Evolutionary conservation across 345 rosid species (phyloP).

Genomic region (Schrenkiella parvula): DNA sequence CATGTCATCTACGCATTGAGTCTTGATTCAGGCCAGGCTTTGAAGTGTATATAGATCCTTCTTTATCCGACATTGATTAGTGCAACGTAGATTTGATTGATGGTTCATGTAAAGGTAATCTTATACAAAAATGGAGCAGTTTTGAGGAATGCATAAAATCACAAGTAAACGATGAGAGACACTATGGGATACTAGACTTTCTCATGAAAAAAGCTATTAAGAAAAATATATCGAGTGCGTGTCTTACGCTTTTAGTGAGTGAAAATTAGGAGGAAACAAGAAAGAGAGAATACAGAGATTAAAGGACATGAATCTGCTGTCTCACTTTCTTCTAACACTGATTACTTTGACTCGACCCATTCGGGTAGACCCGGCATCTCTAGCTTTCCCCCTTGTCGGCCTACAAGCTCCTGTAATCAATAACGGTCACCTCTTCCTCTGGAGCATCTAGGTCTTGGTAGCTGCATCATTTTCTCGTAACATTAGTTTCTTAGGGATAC

Average conservation of each 20-base stretch:
- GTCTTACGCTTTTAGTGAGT: not conserved
- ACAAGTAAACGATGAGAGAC: not conserved
- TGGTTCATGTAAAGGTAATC: not conserved
- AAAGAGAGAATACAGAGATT: not conserved
- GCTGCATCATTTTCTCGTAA: constrained; percentile 45
- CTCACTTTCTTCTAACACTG: not conserved
- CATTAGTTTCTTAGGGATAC: not conserved
- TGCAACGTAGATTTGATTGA: not conserved
- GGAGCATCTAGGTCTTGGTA: constrained; percentile 98
- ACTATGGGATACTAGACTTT: not conserved
- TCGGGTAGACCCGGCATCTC: not conserved
- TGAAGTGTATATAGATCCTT: constrained; percentile 18
- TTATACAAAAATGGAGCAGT: not conserved
- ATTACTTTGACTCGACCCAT: not conserved
- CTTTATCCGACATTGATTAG: not conserved
- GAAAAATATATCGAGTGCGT: not conserved
- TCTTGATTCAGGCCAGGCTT: constrained; percentile 12
- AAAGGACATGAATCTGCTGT: not conserved
- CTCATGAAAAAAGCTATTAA: not conserved
- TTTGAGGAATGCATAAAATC: not conserved
- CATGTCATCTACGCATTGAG: constrained; percentile 1
- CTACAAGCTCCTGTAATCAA: constrained; percentile 98
- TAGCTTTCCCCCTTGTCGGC: not conserved
- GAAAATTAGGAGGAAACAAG: not conserved
- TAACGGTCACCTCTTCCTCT: constrained; percentile 93